phyloP scores from a whole-genome alignment of 306 rosid genomes.

The Ziziphus jujuba region DNA sequence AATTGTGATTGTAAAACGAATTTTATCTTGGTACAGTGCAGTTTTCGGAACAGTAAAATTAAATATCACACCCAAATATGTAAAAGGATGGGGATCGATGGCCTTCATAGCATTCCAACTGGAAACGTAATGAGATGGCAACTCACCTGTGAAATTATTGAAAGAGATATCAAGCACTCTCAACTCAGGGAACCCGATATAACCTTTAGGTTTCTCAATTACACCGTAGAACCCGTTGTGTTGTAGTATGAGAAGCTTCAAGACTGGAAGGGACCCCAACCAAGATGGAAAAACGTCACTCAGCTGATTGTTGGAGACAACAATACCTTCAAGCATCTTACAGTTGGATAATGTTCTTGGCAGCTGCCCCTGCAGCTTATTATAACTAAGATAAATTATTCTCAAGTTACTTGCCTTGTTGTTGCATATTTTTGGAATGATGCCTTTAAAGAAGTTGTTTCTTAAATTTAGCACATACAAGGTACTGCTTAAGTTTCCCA shows the following conservation, averaged over 20 bases:
- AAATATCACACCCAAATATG: no score
- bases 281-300: slow-evolving; percentile 34
- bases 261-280: slow-evolving; percentile 17
- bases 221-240: slow-evolving; percentile 13
- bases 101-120: no score
- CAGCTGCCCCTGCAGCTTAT: slow-evolving; percentile 7
- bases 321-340: not conserved
- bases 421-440: not conserved
- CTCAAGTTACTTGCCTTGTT: no score
- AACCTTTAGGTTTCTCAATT: not conserved
- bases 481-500: no score
- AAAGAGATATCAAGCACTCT: slow-evolving; percentile 19
- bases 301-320: not conserved
- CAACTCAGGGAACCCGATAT: no score
- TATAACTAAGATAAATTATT: slow-evolving; percentile 12
- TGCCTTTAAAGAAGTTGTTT: no score
- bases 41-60: no score
- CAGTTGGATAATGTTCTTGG: slow-evolving; percentile 16
- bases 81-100: no score
- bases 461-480: no score
- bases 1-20: no score
- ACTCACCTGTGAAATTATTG: slow-evolving; percentile 17
- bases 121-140: slow-evolving; percentile 3
- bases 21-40: no score
- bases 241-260: not conserved